Conservation (phyloP, 2,329 filamentous ascomycete genomes). For the Akanthomyces lecanii region DNA sequence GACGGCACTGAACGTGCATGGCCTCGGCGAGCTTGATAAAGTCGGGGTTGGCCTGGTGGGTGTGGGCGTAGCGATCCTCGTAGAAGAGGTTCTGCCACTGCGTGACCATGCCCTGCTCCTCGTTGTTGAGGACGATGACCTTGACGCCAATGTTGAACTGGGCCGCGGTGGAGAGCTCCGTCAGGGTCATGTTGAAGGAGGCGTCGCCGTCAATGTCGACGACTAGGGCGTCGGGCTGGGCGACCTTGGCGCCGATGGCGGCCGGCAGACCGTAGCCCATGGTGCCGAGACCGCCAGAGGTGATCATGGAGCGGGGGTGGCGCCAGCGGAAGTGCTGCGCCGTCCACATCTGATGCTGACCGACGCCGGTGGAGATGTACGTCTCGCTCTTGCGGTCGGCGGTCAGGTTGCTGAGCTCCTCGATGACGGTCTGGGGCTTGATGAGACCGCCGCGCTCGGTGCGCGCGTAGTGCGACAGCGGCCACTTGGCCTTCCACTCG, state of each 20-base stretch:
- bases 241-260: conserved; percentile 91
- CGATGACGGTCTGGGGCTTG: conserved; percentile 91
- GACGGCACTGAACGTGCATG: conserved; percentile 77
- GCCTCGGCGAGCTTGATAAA: conserved; percentile 90
- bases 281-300: conserved; percentile 78
- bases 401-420: conserved; percentile 82
- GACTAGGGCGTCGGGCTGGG: conserved; percentile 71
- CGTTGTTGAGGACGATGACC: conserved; percentile 91
- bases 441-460: conserved; percentile 73
- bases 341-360: conserved; percentile 98
- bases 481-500: conserved; percentile 88
- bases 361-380: conserved; percentile 89
- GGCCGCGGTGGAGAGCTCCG: conserved; percentile 85
- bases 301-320: conserved; percentile 88
- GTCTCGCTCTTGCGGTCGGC: conserved; percentile 75
- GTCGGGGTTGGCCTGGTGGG: conserved; percentile 84
- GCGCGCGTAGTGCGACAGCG: conserved; percentile 75
- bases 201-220: conserved; percentile 97
- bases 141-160: conserved; percentile 98
- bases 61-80: conserved; percentile 82
- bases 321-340: conserved; percentile 97
- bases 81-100: conserved; percentile 97
- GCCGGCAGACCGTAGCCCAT: conserved; percentile 96
- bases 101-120: conserved; percentile 94
- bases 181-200: conserved; percentile 98